Conservation (phyloP, 495 filamentous ascomycete species). For the Glarea lozoyensis region DNA sequence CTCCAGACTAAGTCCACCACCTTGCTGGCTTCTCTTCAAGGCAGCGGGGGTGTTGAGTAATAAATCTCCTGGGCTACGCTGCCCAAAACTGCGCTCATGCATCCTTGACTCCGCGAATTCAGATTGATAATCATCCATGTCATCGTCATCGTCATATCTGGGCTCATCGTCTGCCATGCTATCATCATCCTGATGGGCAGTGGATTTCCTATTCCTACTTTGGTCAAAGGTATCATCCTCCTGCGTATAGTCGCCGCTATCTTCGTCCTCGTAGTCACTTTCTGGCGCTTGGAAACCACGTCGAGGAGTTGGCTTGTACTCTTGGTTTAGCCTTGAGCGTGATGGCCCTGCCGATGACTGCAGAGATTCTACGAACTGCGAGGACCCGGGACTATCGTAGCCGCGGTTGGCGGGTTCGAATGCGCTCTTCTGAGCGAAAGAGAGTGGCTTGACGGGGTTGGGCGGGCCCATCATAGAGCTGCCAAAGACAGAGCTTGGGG, state of each 20-base stretch:
- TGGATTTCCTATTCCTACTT: conserved; percentile 20
- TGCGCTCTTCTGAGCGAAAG: conserved; percentile 18
- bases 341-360: conserved; percentile 8
- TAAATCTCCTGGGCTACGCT: conserved; percentile 31
- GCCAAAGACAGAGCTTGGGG: conserved; percentile 53
- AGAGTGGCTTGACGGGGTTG: conserved; percentile 30
- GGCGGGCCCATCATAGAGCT: conserved; percentile 50
- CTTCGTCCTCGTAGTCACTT: conserved; percentile 27
- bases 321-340: conserved; percentile 20
- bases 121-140: conserved; percentile 23
- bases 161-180: conserved; percentile 29
- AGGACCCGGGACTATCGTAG: conserved; percentile 29
- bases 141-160: conserved; percentile 33
- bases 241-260: conserved; percentile 22
- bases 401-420: conserved; percentile 26
- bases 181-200: conserved; percentile 25
- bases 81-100: conserved; percentile 11
- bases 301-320: conserved; percentile 28
- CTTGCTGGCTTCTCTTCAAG: conserved; percentile 26
- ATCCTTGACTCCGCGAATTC: conserved; percentile 15
- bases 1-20: conserved; percentile 22
- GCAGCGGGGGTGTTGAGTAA: conserved; percentile 36
- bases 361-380: conserved; percentile 13
- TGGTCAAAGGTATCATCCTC: conserved; percentile 24
- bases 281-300: conserved; percentile 9